Evolutionary conservation across 305 asterid species (phyloP).

Genomic region (Rubia balearica): DNA sequence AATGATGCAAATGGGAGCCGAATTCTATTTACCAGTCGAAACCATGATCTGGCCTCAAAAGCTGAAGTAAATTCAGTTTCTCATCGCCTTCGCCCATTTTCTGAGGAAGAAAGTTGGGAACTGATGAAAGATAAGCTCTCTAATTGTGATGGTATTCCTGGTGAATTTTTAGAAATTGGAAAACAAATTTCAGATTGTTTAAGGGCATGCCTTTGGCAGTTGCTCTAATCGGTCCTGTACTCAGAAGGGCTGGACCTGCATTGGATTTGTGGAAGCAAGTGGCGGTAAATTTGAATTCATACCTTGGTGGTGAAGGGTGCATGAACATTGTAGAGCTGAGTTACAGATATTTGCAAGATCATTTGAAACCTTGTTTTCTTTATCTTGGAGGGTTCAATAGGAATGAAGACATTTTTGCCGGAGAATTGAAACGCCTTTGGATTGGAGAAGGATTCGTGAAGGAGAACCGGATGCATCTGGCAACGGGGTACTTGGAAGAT

Average conservation of each 20-base stretch:
- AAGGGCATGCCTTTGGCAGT: slow-evolving; percentile 17
- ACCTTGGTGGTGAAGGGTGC: not conserved
- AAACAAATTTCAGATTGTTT: not conserved
- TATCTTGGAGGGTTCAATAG: slow-evolving; percentile 9
- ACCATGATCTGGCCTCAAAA: not conserved
- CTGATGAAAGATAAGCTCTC: slow-evolving; percentile 5
- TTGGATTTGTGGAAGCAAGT: slow-evolving; percentile 8
- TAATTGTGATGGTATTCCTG: not conserved
- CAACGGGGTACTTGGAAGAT: slow-evolving; percentile 3
- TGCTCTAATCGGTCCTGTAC: not conserved
- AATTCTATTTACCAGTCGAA: slow-evolving; percentile 12
- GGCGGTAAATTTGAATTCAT: not conserved
- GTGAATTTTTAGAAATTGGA: not conserved
- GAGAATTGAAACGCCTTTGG: slow-evolving; percentile 9
- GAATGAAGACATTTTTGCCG: not conserved
- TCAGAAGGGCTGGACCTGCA: not conserved
- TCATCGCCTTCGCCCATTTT: not conserved
- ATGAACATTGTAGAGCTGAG: slow-evolving; percentile 7
- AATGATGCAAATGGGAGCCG: slow-evolving; percentile 13
- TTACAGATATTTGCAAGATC: slow-evolving; percentile 10
- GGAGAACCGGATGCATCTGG: slow-evolving; percentile 1
- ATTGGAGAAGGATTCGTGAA: slow-evolving; percentile 17
- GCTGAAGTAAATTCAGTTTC: not conserved
- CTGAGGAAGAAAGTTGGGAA: slow-evolving; percentile 4
- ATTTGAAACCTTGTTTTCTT: slow-evolving; percentile 17